These are phyloP conservation scores for Trametes villosa DNA, from an alignment of 768 basidiomycete species.

Conservation along the genomic window DNA sequence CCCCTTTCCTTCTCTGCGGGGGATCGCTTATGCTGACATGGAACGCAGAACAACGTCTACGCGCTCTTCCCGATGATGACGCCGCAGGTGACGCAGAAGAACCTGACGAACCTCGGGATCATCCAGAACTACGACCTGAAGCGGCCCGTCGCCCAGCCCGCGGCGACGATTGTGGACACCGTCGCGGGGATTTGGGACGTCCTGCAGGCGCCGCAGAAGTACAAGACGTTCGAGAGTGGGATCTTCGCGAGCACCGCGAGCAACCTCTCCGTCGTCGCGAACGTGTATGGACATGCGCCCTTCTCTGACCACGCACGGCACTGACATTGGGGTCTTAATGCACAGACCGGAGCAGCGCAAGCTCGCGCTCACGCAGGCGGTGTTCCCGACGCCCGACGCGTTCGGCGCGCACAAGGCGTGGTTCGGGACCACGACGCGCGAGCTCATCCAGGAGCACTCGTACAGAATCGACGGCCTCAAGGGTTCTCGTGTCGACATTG, in stretches of 20 bases:
- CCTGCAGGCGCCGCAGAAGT: constrained; percentile 3
- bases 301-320: not conserved
- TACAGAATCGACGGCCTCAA: constrained; percentile 22
- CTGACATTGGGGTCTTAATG: not conserved
- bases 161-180: constrained; percentile 6
- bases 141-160: constrained; percentile 43
- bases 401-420: constrained; percentile 26
- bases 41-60: constrained; percentile 52
- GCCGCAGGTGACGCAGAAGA: constrained; percentile 52
- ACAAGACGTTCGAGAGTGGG: constrained; percentile 10
- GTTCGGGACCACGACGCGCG: constrained; percentile 34
- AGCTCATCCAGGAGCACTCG: constrained; percentile 24
- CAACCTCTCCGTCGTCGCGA: constrained; percentile 11
- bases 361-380: constrained; percentile 17
- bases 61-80: constrained; percentile 84
- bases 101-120: constrained; percentile 40
- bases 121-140: constrained; percentile 60
- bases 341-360: constrained; percentile 9
- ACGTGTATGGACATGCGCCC: constrained; percentile 1
- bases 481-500: constrained; percentile 50
- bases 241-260: constrained; percentile 13
- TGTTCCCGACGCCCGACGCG: constrained; percentile 20
- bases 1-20: not conserved
- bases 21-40: not conserved
- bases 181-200: constrained; percentile 8